These are phyloP conservation scores for Macadamia integrifolia DNA, from an alignment of 164 flowering plant species.

Conservation along the genomic window DNA sequence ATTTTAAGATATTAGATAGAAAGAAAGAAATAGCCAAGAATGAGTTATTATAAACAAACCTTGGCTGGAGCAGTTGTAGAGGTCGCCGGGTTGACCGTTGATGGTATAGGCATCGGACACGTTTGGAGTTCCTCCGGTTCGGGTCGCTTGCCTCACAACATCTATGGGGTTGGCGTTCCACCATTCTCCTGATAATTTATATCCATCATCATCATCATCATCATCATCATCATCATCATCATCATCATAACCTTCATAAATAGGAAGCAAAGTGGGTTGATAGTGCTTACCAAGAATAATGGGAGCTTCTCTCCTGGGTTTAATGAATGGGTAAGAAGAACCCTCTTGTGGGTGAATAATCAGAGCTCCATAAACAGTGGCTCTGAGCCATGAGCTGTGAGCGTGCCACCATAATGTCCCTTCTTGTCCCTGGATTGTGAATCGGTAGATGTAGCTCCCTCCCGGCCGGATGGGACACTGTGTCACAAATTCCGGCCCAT, in stretches of 20 bases:
- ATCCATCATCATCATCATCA: constrained; percentile 1
- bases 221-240: neutral
- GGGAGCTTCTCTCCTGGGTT: constrained; percentile 57
- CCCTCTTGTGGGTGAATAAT: constrained; percentile 60
- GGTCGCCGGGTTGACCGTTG: constrained; percentile 93
- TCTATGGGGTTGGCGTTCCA: constrained; percentile 82
- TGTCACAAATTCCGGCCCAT: constrained; percentile 80
- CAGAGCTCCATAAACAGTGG: constrained; percentile 89
- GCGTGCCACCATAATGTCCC: constrained; percentile 99
- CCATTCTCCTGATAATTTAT: constrained; percentile 67
- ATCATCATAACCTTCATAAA: neutral
- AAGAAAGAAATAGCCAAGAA: too few relatives aligned
- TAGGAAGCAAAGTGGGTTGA: too few relatives aligned
- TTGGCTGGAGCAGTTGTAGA: constrained; percentile 73
- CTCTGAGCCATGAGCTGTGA: constrained; percentile 85
- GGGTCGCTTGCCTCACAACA: constrained; percentile 53
- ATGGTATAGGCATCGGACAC: constrained; percentile 86
- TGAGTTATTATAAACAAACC: constrained; percentile 31
- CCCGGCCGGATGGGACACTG: constrained; percentile 94
- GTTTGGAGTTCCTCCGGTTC: constrained; percentile 82
- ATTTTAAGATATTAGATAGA: too few relatives aligned
- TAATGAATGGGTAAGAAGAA: constrained; percentile 57
- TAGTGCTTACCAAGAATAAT: constrained; percentile 65
- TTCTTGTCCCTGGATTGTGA: constrained; percentile 76
- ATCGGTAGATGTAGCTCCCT: constrained; percentile 71